Conservation (phyloP, 805 yeast species). For the Saturnispora saitoi region DNA sequence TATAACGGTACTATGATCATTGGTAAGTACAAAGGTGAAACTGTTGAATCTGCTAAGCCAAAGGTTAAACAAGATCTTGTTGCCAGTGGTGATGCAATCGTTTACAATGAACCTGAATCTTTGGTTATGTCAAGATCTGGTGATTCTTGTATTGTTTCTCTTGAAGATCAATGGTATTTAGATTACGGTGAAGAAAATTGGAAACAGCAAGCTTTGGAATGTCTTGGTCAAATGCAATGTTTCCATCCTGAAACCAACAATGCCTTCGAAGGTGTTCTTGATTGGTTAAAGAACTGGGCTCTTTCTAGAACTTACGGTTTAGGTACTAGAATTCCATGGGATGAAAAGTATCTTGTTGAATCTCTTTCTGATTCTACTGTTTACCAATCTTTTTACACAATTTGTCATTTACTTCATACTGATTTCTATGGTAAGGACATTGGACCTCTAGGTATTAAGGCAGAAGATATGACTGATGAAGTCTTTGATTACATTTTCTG, state of each 20-base stretch:
- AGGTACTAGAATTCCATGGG: conserved; percentile 96
- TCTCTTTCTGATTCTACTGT: conserved; percentile 93
- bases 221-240: conserved; percentile 67
- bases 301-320: conserved; percentile 93
- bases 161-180: conserved; percentile 97
- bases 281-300: conserved; percentile 98
- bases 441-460: conserved; percentile 66
- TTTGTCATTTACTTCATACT: conserved; percentile 74
- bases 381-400: conserved; percentile 91
- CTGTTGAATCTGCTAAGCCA: conserved; percentile 85
- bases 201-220: conserved; percentile 74
- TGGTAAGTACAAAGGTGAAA: conserved; percentile 82
- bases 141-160: conserved; percentile 91
- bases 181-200: conserved; percentile 94
- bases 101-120: conserved; percentile 91
- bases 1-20: conserved; percentile 76
- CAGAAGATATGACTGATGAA: conserved; percentile 85
- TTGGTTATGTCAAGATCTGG: conserved; percentile 90
- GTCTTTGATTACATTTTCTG: conserved; percentile 88
- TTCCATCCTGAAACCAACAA: conserved; percentile 77
- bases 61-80: conserved; percentile 78
- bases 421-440: conserved; percentile 73
- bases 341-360: conserved; percentile 84
- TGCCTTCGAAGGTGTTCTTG: conserved; percentile 89
- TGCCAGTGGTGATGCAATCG: conserved; percentile 70